These are phyloP conservation scores for Ascoidea asiatica DNA, from an alignment of 805 yeast species.

Conservation along the genomic window DNA sequence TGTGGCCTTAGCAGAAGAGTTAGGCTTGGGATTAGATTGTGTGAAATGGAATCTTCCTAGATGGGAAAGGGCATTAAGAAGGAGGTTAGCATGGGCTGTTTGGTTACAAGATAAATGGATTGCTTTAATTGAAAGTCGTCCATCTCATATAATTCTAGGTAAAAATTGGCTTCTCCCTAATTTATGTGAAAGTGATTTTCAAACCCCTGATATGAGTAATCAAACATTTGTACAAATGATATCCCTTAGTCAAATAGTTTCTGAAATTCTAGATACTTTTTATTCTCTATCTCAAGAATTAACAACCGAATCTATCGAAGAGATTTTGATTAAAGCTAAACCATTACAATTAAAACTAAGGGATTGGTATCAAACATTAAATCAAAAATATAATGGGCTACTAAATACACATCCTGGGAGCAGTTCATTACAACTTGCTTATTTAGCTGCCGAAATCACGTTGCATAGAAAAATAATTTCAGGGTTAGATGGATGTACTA, in stretches of 20 bases:
- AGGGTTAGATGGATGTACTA: slow-evolving; percentile 26
- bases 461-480: slow-evolving; percentile 68
- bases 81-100: slow-evolving; percentile 92
- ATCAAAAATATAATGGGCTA: slow-evolving; percentile 22
- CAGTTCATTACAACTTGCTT: slow-evolving; percentile 71
- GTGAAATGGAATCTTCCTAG: slow-evolving; percentile 83
- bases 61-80: slow-evolving; percentile 87
- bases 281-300: slow-evolving; percentile 58
- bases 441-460: slow-evolving; percentile 81
- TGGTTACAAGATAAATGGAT: slow-evolving; percentile 90
- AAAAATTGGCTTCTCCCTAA: slow-evolving; percentile 70
- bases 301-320: slow-evolving; percentile 43
- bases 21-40: slow-evolving; percentile 87
- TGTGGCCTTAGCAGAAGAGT: slow-evolving; percentile 76
- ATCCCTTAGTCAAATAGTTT: slow-evolving; percentile 49
- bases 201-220: neutral
- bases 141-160: slow-evolving; percentile 63
- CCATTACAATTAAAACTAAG: slow-evolving; percentile 62
- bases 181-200: slow-evolving; percentile 58
- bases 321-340: slow-evolving; percentile 63
- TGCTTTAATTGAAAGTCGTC: slow-evolving; percentile 66
- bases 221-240: slow-evolving; percentile 47
- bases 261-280: slow-evolving; percentile 59
- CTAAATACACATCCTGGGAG: slow-evolving; percentile 37
- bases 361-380: slow-evolving; percentile 64